Evolutionary conservation across 1,284 basidiomycete genomes (phyloP).

Genomic region (Heterobasidion irregulare): DNA sequence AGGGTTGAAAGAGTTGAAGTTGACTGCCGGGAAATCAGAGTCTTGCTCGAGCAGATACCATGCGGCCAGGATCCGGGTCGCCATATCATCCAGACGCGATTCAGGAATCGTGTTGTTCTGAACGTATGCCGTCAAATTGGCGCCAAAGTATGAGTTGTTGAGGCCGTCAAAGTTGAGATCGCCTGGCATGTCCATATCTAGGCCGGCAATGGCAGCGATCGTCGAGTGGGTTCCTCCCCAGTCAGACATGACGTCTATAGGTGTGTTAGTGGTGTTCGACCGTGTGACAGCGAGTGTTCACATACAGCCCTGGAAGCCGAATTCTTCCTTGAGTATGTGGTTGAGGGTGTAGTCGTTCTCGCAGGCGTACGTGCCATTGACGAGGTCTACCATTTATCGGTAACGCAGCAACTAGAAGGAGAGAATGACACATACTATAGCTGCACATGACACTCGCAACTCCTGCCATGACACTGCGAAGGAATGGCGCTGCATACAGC

Average conservation of each 20-base stretch:
- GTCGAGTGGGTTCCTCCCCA: conserved; percentile 57
- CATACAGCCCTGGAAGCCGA: conserved; percentile 66
- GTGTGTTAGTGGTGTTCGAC: neutral
- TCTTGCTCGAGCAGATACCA: conserved; percentile 66
- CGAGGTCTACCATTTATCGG: conserved; percentile 15
- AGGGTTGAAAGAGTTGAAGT: conserved; percentile 53
- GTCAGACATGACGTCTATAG: conserved; percentile 47
- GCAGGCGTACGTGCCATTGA: conserved; percentile 78
- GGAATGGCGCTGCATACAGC: conserved; percentile 66
- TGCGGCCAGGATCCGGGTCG: conserved; percentile 38
- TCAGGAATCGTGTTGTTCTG: conserved; percentile 33
- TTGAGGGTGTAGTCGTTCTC: conserved; percentile 73
- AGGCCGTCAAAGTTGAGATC: conserved; percentile 46
- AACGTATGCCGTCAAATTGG: conserved; percentile 27
- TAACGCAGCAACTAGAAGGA: neutral
- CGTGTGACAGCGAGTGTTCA: neutral
- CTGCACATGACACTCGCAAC: conserved; percentile 76
- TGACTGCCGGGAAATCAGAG: conserved; percentile 44
- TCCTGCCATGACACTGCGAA: conserved; percentile 69
- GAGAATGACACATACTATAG: conserved; percentile 32
- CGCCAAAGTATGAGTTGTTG: conserved; percentile 30
- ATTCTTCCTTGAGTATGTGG: conserved; percentile 71
- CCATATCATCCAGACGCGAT: conserved; percentile 25
- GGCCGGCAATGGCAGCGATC: conserved; percentile 52
- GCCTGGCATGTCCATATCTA: conserved; percentile 77